These are phyloP conservation scores for Cladophialophora bantiana DNA, from an alignment of 2,329 filamentous ascomycete species.

Conservation along the genomic window DNA sequence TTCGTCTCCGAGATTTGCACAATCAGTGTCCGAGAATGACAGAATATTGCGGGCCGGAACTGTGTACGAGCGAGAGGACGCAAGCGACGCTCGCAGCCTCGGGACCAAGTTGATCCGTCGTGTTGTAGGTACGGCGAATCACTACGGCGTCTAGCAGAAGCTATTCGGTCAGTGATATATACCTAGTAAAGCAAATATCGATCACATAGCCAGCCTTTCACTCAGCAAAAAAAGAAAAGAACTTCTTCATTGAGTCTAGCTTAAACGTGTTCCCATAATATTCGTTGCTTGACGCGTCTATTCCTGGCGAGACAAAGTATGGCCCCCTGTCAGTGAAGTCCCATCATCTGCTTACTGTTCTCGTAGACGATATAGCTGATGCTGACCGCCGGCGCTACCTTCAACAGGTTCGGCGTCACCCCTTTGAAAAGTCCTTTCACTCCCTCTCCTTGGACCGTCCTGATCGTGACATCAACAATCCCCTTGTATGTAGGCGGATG, in stretches of 20 bases:
- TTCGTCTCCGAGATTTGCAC: not conserved
- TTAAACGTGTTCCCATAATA: not conserved
- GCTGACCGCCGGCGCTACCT: slow-evolving; percentile 93
- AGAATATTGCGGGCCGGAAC: not conserved
- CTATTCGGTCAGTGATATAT: no score
- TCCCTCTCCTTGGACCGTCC: slow-evolving; percentile 84
- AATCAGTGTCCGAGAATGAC: not conserved
- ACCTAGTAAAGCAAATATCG: not conserved
- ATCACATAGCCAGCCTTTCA: not conserved
- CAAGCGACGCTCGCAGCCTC: not conserved
- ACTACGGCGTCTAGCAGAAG: not conserved
- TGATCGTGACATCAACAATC: slow-evolving; percentile 84
- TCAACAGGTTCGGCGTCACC: slow-evolving; percentile 90
- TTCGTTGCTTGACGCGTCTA: not conserved
- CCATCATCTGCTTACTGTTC: slow-evolving; percentile 78
- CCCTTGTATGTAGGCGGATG: slow-evolving; percentile 90
- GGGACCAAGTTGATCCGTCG: not conserved
- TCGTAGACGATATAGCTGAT: slow-evolving; percentile 96
- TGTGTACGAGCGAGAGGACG: not conserved
- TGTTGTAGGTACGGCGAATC: not conserved
- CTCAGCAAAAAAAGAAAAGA: not conserved
- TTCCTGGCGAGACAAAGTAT: not conserved
- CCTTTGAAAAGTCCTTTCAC: slow-evolving; percentile 90
- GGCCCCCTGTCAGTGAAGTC: slow-evolving; percentile 45
- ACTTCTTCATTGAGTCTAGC: not conserved